Evolutionary conservation across 768 basidiomycete species (phyloP), one percentile per base, ranked within the genome.

Genomic region (Sporobolomyces pararoseus): DNA sequence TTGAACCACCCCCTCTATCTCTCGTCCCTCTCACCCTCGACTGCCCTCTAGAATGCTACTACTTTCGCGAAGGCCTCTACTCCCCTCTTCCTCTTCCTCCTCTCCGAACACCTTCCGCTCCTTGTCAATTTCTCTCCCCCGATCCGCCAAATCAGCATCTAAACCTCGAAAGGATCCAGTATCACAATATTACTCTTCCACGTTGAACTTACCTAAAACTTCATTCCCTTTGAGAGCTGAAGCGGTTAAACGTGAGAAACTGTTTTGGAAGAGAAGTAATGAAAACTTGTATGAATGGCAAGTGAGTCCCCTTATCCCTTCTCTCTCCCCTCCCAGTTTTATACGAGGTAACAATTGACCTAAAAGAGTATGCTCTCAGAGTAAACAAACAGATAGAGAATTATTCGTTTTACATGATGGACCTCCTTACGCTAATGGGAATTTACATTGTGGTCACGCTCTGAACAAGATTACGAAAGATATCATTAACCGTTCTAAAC

Each of bases 391-490:
- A 17, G 81, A 83, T 39, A 85, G 89, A 4, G 85, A 86, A 1
- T 77, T 86, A 35, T 98, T 93, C 76, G 87, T 96, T 17, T 82
- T 94, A 60, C 93, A 95, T 73, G 95, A 99, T 78, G 96, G 95
- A 0, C 95, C 95, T 37, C 96, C 96, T 0, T 98, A 98, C 77
- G 95, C 95, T 2, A 99, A 99, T 77, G 96, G 96, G 0, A 85
- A 90, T 78, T 81, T 99, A 49, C 95, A 99, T 78, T 93, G 94
- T 83, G 95, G 94, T 95, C 95, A 99, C 78, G 93, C 94, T 0
- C 79, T 98, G 71, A 99, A 98, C 81, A 96, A 97, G 78, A 89
- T 96, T 47, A 78, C 96, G 53, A 99, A 99, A 82, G 95, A 99
- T 78, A 88, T 97, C 75, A 90, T 95, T 67, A 91, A 90, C 75